A percentile compares a stretch with the other conserved stretches of the same genome.
Conservation (phyloP, 192 early-diverging fungal genomes). For the Phlyctochytrium bullatum region DNA sequence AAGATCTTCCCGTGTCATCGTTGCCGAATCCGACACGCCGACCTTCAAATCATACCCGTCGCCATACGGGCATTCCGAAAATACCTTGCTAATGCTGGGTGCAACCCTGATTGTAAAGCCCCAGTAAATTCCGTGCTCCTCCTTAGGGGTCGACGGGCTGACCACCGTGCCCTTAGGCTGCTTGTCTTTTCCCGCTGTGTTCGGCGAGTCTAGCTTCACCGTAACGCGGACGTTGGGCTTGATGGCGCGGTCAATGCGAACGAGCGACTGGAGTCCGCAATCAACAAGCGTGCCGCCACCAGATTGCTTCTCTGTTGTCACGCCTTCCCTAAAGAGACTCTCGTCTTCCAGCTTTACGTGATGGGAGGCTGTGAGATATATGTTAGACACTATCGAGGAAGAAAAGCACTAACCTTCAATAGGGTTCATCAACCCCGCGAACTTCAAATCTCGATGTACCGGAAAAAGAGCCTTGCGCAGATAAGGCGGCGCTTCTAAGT, state of each 20-base stretch:
- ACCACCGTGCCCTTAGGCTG: slow-evolving; percentile 53
- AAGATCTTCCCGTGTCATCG: slow-evolving; percentile 2
- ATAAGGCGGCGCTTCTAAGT: slow-evolving; percentile 70
- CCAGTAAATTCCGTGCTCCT: slow-evolving; percentile 65
- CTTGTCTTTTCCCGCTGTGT: slow-evolving; percentile 14
- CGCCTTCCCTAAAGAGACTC: slow-evolving; percentile 41
- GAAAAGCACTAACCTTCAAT: neutral
- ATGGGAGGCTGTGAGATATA: slow-evolving; percentile 61
- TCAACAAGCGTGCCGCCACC: slow-evolving; percentile 46
- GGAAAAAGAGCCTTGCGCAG: slow-evolving; percentile 66
- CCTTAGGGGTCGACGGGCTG: slow-evolving; percentile 57
- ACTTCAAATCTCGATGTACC: slow-evolving; percentile 62
- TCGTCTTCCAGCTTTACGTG: slow-evolving; percentile 62
- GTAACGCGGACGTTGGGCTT: slow-evolving; percentile 63
- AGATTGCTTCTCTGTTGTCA: neutral
- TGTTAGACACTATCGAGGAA: no score
- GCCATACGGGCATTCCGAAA: slow-evolving; percentile 57
- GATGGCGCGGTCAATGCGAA: slow-evolving; percentile 50
- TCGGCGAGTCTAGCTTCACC: slow-evolving; percentile 38
- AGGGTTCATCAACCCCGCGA: slow-evolving; percentile 57
- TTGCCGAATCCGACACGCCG: slow-evolving; percentile 54
- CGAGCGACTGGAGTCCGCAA: slow-evolving; percentile 47
- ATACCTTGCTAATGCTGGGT: slow-evolving; percentile 53
- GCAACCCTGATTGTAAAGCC: slow-evolving; percentile 66
- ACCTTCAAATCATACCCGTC: slow-evolving; percentile 67